Evolutionary conservation across 2,329 filamentous ascomycete species (phyloP).

Genomic region (Sordariomycetes sp.): DNA sequence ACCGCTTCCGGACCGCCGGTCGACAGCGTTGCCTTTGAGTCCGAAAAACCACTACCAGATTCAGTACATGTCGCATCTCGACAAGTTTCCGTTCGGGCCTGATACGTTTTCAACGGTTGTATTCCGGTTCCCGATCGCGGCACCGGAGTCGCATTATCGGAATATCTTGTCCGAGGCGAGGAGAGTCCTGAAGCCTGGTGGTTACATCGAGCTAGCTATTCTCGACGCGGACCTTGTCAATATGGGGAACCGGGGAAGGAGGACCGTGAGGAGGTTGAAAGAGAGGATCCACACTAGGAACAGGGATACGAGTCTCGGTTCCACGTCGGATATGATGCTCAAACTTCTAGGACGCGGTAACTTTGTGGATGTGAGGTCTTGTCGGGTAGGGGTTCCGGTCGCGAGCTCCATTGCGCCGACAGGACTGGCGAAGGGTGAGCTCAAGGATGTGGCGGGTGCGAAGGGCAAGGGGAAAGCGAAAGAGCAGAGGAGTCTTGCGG

Average conservation of each 20-base stretch:
- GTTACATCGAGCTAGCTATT: conserved; percentile 66
- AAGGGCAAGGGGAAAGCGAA: conserved; percentile 2
- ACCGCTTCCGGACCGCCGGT: conserved; percentile 27
- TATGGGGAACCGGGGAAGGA: conserved; percentile 61
- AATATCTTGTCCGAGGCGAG: conserved; percentile 63
- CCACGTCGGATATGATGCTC: conserved; percentile 47
- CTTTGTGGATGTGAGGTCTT: conserved; percentile 61
- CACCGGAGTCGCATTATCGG: conserved; percentile 54
- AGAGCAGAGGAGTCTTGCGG: conserved; percentile 45
- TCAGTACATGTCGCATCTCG: conserved; percentile 46
- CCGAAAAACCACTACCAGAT: conserved; percentile 66
- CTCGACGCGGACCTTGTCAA: conserved; percentile 72
- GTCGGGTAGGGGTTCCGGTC: conserved; percentile 65
- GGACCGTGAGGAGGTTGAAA: conserved; percentile 57
- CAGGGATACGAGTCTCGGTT: conserved; percentile 45
- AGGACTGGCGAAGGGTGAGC: too few species aligned
- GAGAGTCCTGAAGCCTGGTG: conserved; percentile 64
- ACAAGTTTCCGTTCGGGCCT: conserved; percentile 61
- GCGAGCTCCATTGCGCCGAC: conserved; percentile 33
- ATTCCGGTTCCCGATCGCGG: conserved; percentile 61
- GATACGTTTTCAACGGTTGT: conserved; percentile 67
- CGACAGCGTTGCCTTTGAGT: conserved; percentile 36
- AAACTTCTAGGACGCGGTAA: conserved; percentile 54
- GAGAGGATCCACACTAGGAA: conserved; percentile 51
- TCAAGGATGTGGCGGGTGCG: conserved; percentile 5